Percentiles rank a stretch among this genome's conserved stretches.
Evolutionary conservation across 2,329 filamentous ascomycete species (phyloP).

Genomic region (Myriosclerotinia duriaeana): DNA sequence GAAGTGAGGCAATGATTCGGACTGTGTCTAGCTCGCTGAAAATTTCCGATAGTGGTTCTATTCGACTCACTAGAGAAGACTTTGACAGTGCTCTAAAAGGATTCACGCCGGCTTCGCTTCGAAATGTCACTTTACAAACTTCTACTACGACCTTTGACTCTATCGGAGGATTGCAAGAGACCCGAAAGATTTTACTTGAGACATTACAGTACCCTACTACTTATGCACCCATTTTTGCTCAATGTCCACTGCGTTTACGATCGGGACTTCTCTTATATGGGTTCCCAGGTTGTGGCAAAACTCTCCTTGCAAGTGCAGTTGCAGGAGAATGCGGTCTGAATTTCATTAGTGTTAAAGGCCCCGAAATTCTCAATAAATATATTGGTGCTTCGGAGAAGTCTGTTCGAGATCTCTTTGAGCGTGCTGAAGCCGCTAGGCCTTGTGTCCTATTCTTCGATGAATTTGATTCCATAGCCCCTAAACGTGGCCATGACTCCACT

Average conservation of each 20-base stretch:
- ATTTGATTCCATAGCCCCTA: constrained; percentile 96
- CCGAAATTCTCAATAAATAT: constrained; percentile 98
- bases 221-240: constrained; percentile 95
- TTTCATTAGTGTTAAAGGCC: constrained; percentile 97
- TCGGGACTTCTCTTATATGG: constrained; percentile 93
- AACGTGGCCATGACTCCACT: constrained; percentile 93
- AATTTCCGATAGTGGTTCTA: constrained; percentile 49
- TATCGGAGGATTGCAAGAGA: constrained; percentile 84
- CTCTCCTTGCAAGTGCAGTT: constrained; percentile 91
- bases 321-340: constrained; percentile 96
- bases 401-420: constrained; percentile 90
- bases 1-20: constrained; percentile 89
- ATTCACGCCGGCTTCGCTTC: constrained; percentile 91
- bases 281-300: constrained; percentile 95
- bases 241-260: constrained; percentile 89
- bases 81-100: constrained; percentile 84
- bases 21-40: constrained; percentile 56
- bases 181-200: constrained; percentile 86
- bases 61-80: constrained; percentile 70
- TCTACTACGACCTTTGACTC: constrained; percentile 90
- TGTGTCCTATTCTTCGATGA: constrained; percentile 98
- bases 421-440: constrained; percentile 84
- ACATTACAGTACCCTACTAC: constrained; percentile 96
- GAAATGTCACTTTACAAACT: constrained; percentile 90
- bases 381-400: constrained; percentile 97